A percentile compares a stretch with the other conserved stretches of the same genome.
phyloP scores from a whole-genome alignment of 2,329 filamentous ascomycete genomes.

The Penicillium sp. region DNA sequence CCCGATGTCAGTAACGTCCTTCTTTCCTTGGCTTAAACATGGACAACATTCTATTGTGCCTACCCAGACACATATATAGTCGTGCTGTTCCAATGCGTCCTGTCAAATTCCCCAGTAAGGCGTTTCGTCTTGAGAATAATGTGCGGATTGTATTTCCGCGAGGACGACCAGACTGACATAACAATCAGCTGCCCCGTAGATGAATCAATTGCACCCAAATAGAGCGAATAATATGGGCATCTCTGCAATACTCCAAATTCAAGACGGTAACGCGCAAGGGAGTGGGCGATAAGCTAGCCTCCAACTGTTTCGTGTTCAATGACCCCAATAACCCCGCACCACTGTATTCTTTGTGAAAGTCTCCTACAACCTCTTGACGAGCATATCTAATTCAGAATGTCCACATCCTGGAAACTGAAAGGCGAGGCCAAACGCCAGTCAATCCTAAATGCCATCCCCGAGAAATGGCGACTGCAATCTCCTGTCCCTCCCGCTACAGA shows the following conservation, averaged over 20 bases:
- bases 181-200: not conserved
- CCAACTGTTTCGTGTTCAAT: constrained; percentile 1
- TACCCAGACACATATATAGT: not conserved
- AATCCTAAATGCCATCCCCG: constrained; percentile 54
- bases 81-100: not conserved
- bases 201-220: not conserved
- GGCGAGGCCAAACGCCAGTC: constrained; percentile 55
- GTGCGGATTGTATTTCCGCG: not conserved
- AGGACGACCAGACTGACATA: not conserved
- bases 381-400: constrained; percentile 13
- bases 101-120: not conserved
- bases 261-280: not conserved
- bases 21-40: not conserved
- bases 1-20: not conserved
- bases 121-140: not conserved
- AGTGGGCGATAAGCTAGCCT: not conserved
- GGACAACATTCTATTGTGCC: not conserved
- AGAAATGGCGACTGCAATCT: constrained; percentile 53
- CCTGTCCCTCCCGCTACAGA: constrained; percentile 50
- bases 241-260: not conserved
- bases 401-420: constrained; percentile 47
- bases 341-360: not conserved
- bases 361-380: not conserved
- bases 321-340: constrained; percentile 19
- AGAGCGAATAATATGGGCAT: not conserved